Evolutionary conservation across 345 rosid species (phyloP), one percentile per base, ranked within the genome.

Genomic region (Syzygium jambos): DNA sequence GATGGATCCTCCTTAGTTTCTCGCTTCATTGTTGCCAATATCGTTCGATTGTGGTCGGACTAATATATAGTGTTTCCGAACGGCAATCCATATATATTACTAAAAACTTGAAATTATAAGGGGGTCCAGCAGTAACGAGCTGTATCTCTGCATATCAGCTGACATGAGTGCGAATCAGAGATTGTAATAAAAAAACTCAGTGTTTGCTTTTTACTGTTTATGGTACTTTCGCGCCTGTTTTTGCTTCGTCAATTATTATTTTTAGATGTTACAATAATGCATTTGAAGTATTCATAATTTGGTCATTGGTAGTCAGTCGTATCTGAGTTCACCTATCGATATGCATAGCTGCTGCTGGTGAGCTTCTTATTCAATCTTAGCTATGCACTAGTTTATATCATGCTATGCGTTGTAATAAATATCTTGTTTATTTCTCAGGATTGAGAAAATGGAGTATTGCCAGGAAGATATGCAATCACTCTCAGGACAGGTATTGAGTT

Each of bases 151-250:
- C 13, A 38, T 22, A 34, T 73, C 80, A 19, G 4, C 38, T 73
- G 25, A 21, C 46, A 34, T 4, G 14, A 34, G 4, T 0, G 49
- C 7, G 0, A 4, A 34, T 34, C 49, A 73, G 0, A 19, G 3
- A 34, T 73, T 73, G 49, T 38, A 73, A 0, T 34, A 22, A 73
- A 46, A 46, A 73, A 34, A 73, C 49, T 34, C 80, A 4, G 80
- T 73, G 80, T 73, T 11, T 19, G 25, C 80, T 73, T 73, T 73
- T 73, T 9, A 73, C 27, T 9, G 46, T 1, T 1, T 73, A 9
- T 73, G 80, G 14, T 9, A 34, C 0, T 73, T 73, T 73, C 49
- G 0, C 0, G 1, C 49, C 49, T 19, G 80, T 46, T 68, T 17
- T 68, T 68, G 25, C 49, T 73, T 34, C 0, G 2, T 16, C 2